Evolutionary conservation across 176 grass and related monocot species (phyloP).

Genomic region (Rhynchospora pubera): DNA sequence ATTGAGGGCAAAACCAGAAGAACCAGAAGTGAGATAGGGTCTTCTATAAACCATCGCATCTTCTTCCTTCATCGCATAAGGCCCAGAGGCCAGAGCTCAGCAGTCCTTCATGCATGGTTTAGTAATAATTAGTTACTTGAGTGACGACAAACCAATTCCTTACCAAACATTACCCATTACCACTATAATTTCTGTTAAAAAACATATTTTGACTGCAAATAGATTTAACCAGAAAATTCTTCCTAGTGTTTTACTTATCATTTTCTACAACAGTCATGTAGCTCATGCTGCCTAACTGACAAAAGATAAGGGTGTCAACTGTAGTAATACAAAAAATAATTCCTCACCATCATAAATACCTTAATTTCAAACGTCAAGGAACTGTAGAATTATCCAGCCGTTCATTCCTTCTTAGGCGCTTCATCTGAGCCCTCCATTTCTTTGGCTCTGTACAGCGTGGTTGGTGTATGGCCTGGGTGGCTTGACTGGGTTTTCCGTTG

Average conservation of each 20-base stretch:
- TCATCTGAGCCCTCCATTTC: too few relatives aligned
- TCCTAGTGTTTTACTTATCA: not conserved
- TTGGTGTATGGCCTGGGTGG: too few relatives aligned
- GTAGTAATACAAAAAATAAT: not conserved
- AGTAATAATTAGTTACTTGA: not conserved
- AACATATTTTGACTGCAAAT: not conserved
- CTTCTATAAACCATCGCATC: constrained; percentile 96
- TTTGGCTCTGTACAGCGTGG: too few relatives aligned
- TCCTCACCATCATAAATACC: too few relatives aligned
- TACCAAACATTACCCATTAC: not conserved
- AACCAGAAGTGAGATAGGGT: constrained; percentile 90
- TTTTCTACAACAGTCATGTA: not conserved
- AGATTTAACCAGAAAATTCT: constrained; percentile 3
- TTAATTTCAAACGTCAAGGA: too few relatives aligned
- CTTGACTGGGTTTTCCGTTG: too few relatives aligned
- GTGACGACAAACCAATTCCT: not conserved
- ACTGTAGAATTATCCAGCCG: too few relatives aligned
- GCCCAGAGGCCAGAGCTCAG: constrained; percentile 63
- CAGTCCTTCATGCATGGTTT: constrained; percentile 51
- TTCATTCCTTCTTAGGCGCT: too few relatives aligned
- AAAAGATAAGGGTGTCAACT: not conserved
- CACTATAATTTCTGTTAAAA: not conserved
- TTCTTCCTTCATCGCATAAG: constrained; percentile 97
- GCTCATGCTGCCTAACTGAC: not conserved
- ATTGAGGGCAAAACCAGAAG: constrained; percentile 90